Base-by-base conservation (phyloP, 352 stramenopile genomes). In the Globisporangium rhizosaccharum region DNA sequence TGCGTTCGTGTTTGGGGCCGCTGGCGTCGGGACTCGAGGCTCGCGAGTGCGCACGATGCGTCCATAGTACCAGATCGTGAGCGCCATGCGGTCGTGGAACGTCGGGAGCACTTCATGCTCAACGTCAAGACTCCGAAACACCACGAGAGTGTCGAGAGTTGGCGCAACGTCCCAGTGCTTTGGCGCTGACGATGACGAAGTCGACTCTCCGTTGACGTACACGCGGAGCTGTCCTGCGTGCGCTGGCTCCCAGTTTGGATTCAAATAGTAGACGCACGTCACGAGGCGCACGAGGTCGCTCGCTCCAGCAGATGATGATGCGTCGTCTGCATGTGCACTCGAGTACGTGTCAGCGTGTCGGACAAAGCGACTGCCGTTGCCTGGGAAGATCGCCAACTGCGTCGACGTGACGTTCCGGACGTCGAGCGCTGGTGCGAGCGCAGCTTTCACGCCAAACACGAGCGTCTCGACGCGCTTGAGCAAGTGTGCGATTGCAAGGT, bases 21-120 rank as follows among this genome's bases (percentile, higher is more conserved):
- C 47, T 53, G 7, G 14, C 15, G 41, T n/a, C 17, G 17, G 12
- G 12, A 20, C 41, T 18, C 18, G 46, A 41, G 8, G 23, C 18
- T 42, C 20, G 30, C 54, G 52, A 30, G 18, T 5, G 17, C 51
- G 54, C 56, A 17, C 17, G 46, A 48, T 15, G 23, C 23, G 25
- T 37, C 90, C 92, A 52, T 98, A 98, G 53, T 97, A 96, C 95
- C 95, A 98, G 51, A 97, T 84, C 18, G 94, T 98, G 47, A 98
- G 65, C 37, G 95, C 95, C 65, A 95, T 87, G 37, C 95, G 85
- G n/a, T 93, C 67, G 37, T 78, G 63, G 49, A 77, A 76, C 47
- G 79, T 89, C 15, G 91, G 90, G 44, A 97, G 59, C 15, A 92
- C 81, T 62, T 98, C 86, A 63, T 98, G 94, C 44, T 97, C 86